A percentile compares a stretch with the other conserved stretches of the same genome.
These are phyloP conservation scores for Aspergillus unguis DNA, from an alignment of 2,329 filamentous ascomycete species.

Conservation along the genomic window DNA sequence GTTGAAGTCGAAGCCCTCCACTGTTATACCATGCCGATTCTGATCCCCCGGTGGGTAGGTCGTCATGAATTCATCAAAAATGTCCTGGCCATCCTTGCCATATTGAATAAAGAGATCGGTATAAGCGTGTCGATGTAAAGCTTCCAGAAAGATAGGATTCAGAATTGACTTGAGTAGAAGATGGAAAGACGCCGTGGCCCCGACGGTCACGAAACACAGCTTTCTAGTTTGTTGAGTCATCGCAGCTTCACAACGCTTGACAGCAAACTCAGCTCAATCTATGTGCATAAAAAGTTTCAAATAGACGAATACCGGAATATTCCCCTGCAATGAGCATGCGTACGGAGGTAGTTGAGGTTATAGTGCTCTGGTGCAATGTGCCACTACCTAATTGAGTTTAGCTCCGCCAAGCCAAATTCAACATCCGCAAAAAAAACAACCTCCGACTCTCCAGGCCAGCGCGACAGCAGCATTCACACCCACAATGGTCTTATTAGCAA, in stretches of 20 bases:
- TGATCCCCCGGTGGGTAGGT: slow-evolving; percentile 23
- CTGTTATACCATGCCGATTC: slow-evolving; percentile 42
- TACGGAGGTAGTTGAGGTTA: too few relatives aligned
- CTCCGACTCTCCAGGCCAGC: slow-evolving; percentile 22
- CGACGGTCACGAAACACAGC: slow-evolving; percentile 80
- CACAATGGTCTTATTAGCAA: slow-evolving; percentile 40
- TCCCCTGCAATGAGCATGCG: too few relatives aligned
- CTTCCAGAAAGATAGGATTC: slow-evolving; percentile 58
- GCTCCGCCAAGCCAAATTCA: slow-evolving; percentile 18
- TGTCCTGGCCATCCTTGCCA: slow-evolving; percentile 61
- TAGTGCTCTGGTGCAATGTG: too few relatives aligned
- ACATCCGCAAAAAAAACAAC: slow-evolving; percentile 22
- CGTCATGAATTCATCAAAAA: slow-evolving; percentile 47
- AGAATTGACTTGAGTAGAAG: slow-evolving; percentile 66
- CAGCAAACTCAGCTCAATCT: too few relatives aligned
- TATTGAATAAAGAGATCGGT: slow-evolving; percentile 76
- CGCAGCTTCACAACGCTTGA: not conserved
- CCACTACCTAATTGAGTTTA: slow-evolving; percentile 19
- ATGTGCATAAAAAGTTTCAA: too few relatives aligned
- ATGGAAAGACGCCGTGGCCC: slow-evolving; percentile 82
- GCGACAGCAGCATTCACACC: slow-evolving; percentile 14
- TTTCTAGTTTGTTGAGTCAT: slow-evolving; percentile 28
- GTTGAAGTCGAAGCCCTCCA: slow-evolving; percentile 67
- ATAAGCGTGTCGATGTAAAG: slow-evolving; percentile 60
- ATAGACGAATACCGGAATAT: too few relatives aligned